Percentiles rank a stretch among this genome's conserved stretches.
Conservation (phyloP, 208 protist species). For the Acanthamoeba divionensis region DNA sequence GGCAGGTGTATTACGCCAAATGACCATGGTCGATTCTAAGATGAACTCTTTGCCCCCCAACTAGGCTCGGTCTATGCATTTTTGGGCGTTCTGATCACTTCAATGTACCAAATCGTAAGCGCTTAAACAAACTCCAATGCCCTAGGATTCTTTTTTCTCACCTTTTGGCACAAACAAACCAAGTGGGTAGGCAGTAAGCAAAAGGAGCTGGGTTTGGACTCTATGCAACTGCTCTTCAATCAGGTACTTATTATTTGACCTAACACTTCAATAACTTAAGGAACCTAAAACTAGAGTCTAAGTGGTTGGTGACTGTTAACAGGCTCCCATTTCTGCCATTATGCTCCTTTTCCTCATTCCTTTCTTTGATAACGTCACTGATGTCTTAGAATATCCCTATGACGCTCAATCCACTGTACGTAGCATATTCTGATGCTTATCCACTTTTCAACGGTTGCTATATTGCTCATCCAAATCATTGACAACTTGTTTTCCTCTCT, state of each 20-base stretch:
- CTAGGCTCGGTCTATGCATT: conserved; percentile 70
- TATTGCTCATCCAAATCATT: not conserved
- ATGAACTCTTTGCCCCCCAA: no score
- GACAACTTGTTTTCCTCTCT: not conserved
- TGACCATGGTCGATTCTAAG: no score
- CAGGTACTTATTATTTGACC: conserved; percentile 62
- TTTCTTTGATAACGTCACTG: conserved; percentile 72
- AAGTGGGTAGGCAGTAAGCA: conserved; percentile 86
- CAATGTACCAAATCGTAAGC: conserved; percentile 84
- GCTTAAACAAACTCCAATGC: not conserved
- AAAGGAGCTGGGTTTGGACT: conserved; percentile 81
- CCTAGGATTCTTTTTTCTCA: not conserved
- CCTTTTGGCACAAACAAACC: not conserved
- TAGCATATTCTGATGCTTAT: conserved; percentile 61
- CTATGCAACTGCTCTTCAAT: conserved; percentile 86
- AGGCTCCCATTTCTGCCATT: conserved; percentile 82
- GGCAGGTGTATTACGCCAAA: no score
- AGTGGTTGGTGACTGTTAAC: not conserved
- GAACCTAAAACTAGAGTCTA: no score
- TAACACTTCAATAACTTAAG: not conserved
- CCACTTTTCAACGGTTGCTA: not conserved
- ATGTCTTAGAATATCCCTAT: conserved; percentile 73
- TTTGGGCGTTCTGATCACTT: conserved; percentile 81
- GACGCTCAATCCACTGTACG: conserved; percentile 75
- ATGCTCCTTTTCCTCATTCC: conserved; percentile 78